A percentile compares a stretch with the other conserved stretches of the same genome.
These are phyloP conservation scores for Carex kokanica DNA, from an alignment of 176 grass and related monocot species.

Conservation along the genomic window DNA sequence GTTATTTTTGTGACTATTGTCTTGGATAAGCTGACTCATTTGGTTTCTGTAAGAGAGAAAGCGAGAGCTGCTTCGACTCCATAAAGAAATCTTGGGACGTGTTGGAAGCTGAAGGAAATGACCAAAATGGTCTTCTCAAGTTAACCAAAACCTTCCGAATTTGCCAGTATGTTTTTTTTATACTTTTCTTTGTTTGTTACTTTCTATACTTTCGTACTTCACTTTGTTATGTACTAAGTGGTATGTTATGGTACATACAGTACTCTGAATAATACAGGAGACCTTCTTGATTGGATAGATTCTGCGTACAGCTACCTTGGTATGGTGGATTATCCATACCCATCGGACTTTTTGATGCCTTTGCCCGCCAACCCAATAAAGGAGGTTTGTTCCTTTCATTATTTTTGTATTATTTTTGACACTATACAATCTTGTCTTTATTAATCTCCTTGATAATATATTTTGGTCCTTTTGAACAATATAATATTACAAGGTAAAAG, in stretches of 20 bases:
- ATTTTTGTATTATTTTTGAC: neutral
- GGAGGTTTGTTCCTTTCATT: constrained; percentile 55
- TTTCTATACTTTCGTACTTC: neutral
- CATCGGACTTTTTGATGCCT: constrained; percentile 86
- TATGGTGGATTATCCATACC: constrained; percentile 90
- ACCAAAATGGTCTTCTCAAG: constrained; percentile 53
- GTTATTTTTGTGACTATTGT: neutral
- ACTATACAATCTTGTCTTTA: neutral
- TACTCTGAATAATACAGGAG: constrained; percentile 51
- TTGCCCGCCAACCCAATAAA: constrained; percentile 90
- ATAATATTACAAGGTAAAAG: neutral
- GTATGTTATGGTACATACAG: constrained; percentile 32
- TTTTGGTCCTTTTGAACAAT: neutral
- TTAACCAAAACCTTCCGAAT: constrained; percentile 75
- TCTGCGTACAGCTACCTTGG: constrained; percentile 94
- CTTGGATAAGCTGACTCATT: neutral
- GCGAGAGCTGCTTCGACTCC: constrained; percentile 66
- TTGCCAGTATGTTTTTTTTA: constrained; percentile 50
- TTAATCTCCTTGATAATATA: neutral
- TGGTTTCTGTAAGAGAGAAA: constrained; percentile 68
- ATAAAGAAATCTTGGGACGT: constrained; percentile 81
- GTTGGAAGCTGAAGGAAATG: constrained; percentile 57
- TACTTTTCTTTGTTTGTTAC: neutral
- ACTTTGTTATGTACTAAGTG: neutral
- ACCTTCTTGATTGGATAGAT: constrained; percentile 79